A percentile compares a stretch with the other conserved stretches of the same genome.
These are phyloP conservation scores for Flueggea neowawraea DNA, from an alignment of 441 rosid genomes.

Conservation along the genomic window DNA sequence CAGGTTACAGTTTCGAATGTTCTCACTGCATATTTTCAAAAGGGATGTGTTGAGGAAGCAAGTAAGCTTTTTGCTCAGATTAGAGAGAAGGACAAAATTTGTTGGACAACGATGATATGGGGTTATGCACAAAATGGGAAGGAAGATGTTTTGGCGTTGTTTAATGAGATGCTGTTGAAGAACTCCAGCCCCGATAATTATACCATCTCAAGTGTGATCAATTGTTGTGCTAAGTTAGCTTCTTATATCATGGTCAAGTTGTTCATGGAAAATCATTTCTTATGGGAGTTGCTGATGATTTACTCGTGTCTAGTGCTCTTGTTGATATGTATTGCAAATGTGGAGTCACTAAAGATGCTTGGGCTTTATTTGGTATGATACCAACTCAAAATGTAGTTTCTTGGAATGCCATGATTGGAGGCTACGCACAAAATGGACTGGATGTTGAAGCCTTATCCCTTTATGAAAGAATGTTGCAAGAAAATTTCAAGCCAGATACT, in stretches of 20 bases:
- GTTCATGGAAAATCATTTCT: constrained; percentile 34
- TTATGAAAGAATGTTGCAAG: constrained; percentile 50
- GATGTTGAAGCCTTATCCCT: constrained; percentile 62
- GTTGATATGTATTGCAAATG: constrained; percentile 87
- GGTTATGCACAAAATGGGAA: constrained; percentile 71
- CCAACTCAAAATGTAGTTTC: constrained; percentile 64
- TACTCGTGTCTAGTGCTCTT: constrained; percentile 67
- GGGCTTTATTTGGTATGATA: constrained; percentile 53
- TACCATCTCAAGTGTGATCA: constrained; percentile 55
- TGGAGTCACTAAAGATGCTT: constrained; percentile 62
- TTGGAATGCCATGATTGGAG: constrained; percentile 83
- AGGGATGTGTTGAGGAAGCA: constrained; percentile 34
- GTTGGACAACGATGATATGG: constrained; percentile 48
- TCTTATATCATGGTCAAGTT: constrained; percentile 51
- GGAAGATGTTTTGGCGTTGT: constrained; percentile 68
- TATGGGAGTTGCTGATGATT: constrained; percentile 40
- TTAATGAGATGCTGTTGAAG: constrained; percentile 41
- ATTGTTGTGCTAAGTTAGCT: constrained; percentile 74
- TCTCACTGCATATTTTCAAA: constrained; percentile 39
- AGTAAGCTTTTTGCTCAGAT: constrained; percentile 26
- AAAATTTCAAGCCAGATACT: constrained; percentile 52
- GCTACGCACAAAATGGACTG: constrained; percentile 62
- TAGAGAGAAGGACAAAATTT: constrained; percentile 16
- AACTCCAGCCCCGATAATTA: constrained; percentile 47
- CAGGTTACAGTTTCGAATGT: constrained; percentile 47